A percentile compares a stretch with the other conserved stretches of the same genome.
Conservation (phyloP, 345 rosid species). For the Aquilaria malaccensis region DNA sequence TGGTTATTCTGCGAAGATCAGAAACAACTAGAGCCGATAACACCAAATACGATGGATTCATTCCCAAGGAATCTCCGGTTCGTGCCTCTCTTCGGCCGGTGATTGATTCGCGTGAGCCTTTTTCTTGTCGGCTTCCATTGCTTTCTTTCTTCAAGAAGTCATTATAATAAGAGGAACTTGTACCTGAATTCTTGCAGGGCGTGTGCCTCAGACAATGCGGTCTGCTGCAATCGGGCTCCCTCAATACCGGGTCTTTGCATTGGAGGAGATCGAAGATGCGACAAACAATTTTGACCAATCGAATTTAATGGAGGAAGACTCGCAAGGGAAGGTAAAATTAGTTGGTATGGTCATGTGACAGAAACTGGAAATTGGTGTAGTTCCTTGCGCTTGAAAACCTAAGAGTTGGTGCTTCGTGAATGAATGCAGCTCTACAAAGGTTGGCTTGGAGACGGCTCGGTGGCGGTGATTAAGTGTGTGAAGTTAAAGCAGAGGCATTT, state of each 20-base stretch:
- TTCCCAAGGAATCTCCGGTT: constrained; percentile 44
- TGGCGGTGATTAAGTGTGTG: constrained; percentile 55
- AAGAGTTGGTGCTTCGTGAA: background rate
- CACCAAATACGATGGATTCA: constrained; percentile 26
- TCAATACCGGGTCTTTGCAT: constrained; percentile 53
- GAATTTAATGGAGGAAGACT: constrained; percentile 49
- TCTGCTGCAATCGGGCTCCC: constrained; percentile 78
- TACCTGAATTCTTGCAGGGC: constrained; percentile 38
- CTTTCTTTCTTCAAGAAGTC: too few species aligned
- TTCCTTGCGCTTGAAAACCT: background rate
- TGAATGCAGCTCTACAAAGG: constrained; percentile 63
- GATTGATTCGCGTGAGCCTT: constrained; percentile 52
- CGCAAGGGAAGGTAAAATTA: constrained; percentile 47
- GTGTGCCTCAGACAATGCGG: constrained; percentile 82
- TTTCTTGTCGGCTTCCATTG: constrained; percentile 6
- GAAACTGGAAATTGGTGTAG: background rate
- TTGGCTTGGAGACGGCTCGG: constrained; percentile 52
- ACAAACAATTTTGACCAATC: constrained; percentile 66
- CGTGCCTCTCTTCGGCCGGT: constrained; percentile 44
- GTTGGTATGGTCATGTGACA: background rate
- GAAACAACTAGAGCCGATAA: constrained; percentile 18
- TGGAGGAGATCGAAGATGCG: constrained; percentile 85
- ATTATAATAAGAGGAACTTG: background rate
- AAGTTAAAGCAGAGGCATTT: constrained; percentile 64
- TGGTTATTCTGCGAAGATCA: constrained; percentile 41